Evolutionary conservation across 2,329 filamentous ascomycete species (phyloP), one percentile per base, ranked within the genome.

Genomic region (Chrysoporthe puriensis): DNA sequence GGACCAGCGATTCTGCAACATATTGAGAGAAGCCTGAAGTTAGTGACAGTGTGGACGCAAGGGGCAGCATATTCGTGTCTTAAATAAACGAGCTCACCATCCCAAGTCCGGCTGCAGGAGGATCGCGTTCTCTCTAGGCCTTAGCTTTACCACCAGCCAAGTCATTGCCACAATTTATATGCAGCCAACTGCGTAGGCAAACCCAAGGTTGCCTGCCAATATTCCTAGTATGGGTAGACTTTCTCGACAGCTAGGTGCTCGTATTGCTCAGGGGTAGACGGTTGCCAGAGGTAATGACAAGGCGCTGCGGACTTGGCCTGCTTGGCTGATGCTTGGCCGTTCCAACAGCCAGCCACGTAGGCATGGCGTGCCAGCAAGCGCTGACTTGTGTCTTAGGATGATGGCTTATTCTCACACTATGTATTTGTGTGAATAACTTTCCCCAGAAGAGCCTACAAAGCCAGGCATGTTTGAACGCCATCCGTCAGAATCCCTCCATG

Each of bases 291-390:
- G 34, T 34, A 62, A 56, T 46, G 46, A 66, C 58, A 48, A 48
- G 62, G 63, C 54, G 44, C 42, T 62, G 61, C 46, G 43, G 59
- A 50, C 66, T 66, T 68, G 66, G 66, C 66, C 63, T 40, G 66
- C 66, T 68, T 68, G 66, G 66, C 66, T 46, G 42, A 43, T 60
- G 36, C 66, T 68, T 68, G 66, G 66, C 66, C 44, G 21, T 57
- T 43, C 65, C 26, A 6, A 13, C 11, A 44, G 34, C 46, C 13
- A 66, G 56, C 63, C 56, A 42, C 52, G 36, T 42, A 66, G 50
- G 63, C 48, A 43, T 57, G 21, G 59, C 63, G 54, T 57, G 32
- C 11, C 26, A 54, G 26, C 50, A 13, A 54, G 50, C 50, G 50
- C 50, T 54, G 21, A 54, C 21, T 16, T 3, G 36, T 14, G 32